These are phyloP conservation scores for Daldinia decipiens DNA, from an alignment of 495 filamentous ascomycete genomes.

Conservation along the genomic window DNA sequence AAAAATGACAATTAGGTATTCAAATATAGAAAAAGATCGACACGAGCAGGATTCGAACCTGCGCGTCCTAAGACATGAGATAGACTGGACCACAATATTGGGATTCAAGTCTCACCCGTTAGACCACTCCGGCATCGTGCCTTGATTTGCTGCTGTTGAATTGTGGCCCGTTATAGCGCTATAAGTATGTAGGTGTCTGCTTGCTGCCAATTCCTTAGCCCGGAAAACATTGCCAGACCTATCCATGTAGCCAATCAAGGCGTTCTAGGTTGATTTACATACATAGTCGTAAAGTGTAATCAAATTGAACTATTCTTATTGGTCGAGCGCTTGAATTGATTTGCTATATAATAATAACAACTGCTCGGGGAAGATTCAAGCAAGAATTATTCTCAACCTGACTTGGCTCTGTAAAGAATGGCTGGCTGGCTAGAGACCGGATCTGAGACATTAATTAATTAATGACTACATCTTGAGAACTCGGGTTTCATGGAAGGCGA, in stretches of 20 bases:
- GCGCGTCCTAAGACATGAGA: conserved; percentile 62
- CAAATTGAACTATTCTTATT: no score
- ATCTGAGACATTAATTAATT: no score
- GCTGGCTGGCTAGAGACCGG: no score
- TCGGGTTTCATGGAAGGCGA: no score
- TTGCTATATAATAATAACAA: no score
- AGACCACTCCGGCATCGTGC: conserved; percentile 62
- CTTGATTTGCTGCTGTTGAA: conserved; percentile 1
- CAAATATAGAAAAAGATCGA: conserved; percentile 21
- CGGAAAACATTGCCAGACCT: background rate
- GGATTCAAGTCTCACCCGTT: conserved; percentile 65
- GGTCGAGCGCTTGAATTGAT: no score
- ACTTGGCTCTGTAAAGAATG: no score
- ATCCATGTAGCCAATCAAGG: background rate
- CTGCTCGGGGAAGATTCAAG: no score
- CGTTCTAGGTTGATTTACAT: background rate
- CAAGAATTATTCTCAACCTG: no score
- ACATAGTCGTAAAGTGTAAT: no score
- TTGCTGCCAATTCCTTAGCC: background rate
- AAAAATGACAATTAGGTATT: no score
- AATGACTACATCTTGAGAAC: no score
- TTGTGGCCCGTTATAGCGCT: background rate
- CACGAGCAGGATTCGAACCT: conserved; percentile 57
- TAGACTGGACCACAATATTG: conserved; percentile 45
- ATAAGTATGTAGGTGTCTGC: background rate